Conservation (phyloP, 805 yeast genomes). For the Komagataella populi region DNA sequence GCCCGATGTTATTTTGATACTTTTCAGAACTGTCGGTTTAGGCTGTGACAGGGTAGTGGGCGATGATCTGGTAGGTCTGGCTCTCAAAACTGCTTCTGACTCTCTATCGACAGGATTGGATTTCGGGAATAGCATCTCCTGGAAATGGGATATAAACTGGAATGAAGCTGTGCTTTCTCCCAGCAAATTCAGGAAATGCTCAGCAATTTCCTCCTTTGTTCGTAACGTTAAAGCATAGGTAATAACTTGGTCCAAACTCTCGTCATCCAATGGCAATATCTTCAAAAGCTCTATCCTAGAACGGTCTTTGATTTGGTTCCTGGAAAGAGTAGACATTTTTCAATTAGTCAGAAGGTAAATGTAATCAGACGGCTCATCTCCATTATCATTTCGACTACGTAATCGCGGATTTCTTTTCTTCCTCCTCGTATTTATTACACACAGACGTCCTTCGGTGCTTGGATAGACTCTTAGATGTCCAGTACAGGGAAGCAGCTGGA, state of each 20-base stretch:
- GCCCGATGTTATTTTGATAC: not conserved
- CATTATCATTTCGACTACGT: not conserved
- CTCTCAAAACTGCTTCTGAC: not conserved
- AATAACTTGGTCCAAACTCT: constrained; percentile 38
- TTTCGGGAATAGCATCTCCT: constrained; percentile 21
- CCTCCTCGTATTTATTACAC: too few species aligned
- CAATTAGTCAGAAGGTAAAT: not conserved
- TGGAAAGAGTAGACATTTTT: constrained; percentile 5
- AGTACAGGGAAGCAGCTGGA: not conserved
- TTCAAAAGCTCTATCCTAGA: constrained; percentile 11
- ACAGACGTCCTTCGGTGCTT: not conserved
- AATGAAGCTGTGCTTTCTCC: constrained; percentile 45
- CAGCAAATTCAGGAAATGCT: constrained; percentile 38
- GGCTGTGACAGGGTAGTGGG: constrained; percentile 5
- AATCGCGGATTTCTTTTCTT: not conserved
- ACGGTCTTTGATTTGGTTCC: constrained; percentile 12
- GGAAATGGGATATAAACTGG: constrained; percentile 30
- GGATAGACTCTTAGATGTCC: constrained; percentile 5
- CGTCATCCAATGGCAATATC: constrained; percentile 45
- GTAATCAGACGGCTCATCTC: not conserved
- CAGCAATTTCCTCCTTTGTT: constrained; percentile 31
- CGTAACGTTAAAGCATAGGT: constrained; percentile 35
- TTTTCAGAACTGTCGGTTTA: constrained; percentile 3
- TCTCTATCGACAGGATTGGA: not conserved
- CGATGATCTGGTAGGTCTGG: not conserved